phyloP scores from a whole-genome alignment of 257 asterid genomes.

The Solanum pennellii region DNA sequence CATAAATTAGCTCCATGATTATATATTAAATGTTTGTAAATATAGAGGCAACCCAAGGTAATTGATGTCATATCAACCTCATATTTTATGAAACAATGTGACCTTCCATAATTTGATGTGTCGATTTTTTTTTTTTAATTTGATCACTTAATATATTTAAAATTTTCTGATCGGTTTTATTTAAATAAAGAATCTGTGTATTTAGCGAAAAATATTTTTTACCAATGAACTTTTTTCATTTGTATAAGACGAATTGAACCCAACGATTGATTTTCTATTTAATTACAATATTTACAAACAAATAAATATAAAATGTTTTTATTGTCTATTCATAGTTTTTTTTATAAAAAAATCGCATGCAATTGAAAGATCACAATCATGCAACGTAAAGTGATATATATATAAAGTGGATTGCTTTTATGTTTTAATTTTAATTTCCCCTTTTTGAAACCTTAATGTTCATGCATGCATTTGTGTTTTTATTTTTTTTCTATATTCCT shows the following conservation, averaged over 20 bases:
- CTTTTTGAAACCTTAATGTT: neutral
- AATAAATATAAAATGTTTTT: slow-evolving; percentile 1
- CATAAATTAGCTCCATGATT: neutral
- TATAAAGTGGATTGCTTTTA: neutral
- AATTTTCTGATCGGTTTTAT: neutral
- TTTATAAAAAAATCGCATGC: slow-evolving; percentile 8
- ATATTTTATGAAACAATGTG: slow-evolving; percentile 10
- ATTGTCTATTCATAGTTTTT: slow-evolving; percentile 7
- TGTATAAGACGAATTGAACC: neutral
- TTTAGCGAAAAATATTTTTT: neutral
- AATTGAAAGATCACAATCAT: slow-evolving; percentile 18
- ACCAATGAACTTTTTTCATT: neutral
- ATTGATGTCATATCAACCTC: slow-evolving; percentile 21
- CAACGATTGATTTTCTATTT: neutral
- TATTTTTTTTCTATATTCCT: neutral
- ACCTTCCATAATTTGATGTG: slow-evolving; percentile 8
- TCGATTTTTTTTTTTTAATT: neutral
- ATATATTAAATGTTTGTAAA: slow-evolving; percentile 24
- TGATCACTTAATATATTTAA: neutral
- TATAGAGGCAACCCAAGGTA: slow-evolving; percentile 6
- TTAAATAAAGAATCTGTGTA: too few relatives aligned
- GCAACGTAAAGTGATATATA: slow-evolving; percentile 12
- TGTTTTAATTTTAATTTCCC: slow-evolving; percentile 3
- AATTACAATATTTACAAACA: neutral
- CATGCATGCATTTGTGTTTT: neutral